Percentiles rank a stretch among this genome's conserved stretches.
Conservation (phyloP, 306 rosid genomes). For the Luffa acutangula region DNA sequence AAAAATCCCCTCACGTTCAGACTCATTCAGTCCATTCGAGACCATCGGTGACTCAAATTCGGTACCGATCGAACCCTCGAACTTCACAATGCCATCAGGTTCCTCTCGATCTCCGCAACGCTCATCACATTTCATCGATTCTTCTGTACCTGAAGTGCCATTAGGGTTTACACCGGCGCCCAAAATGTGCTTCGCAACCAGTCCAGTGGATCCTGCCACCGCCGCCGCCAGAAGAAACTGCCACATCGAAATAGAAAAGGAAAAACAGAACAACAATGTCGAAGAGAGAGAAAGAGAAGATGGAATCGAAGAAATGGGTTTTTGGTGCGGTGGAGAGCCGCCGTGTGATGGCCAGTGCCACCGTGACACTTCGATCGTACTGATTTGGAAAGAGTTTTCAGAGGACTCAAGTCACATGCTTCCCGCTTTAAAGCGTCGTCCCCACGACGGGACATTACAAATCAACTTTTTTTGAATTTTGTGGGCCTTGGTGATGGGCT, state of each 20-base stretch:
- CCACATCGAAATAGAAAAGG: conserved; percentile 37
- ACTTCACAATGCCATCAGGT: not conserved
- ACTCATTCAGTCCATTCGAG: conserved; percentile 4
- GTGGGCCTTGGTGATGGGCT: not conserved
- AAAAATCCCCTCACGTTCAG: conserved; percentile 27
- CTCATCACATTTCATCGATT: conserved; percentile 4
- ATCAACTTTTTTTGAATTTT: conserved; percentile 6
- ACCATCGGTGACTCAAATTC: conserved; percentile 11
- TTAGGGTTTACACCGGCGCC: not conserved
- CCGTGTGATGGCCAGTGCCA: not conserved
- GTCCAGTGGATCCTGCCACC: conserved; percentile 61
- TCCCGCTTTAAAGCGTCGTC: conserved; percentile 28
- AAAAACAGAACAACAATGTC: not conserved
- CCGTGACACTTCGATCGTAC: not conserved
- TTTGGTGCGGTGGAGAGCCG: not conserved
- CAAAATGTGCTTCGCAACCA: conserved; percentile 39
- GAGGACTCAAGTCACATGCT: conserved; percentile 20
- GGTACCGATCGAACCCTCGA: not conserved
- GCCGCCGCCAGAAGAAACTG: conserved; percentile 42
- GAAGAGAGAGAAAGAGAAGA: not conserved
- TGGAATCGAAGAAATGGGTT: not conserved
- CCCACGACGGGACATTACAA: not conserved
- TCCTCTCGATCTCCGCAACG: not conserved
- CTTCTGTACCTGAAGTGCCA: not conserved
- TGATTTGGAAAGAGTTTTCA: not conserved